These are phyloP conservation scores for Metschnikowia borealis DNA, from an alignment of 805 yeast genomes.

Conservation along the genomic window DNA sequence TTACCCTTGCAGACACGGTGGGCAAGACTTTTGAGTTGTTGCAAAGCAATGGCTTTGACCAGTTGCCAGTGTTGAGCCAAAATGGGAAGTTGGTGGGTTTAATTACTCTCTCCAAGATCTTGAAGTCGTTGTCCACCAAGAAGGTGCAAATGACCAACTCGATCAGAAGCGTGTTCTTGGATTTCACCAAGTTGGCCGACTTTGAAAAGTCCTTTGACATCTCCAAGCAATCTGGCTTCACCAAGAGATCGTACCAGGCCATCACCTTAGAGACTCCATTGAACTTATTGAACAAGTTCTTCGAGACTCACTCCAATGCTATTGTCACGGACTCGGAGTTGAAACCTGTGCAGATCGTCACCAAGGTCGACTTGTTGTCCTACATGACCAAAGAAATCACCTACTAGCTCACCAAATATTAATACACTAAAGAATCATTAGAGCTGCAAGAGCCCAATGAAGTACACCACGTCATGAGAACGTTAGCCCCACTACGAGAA, in stretches of 20 bases:
- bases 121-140: constrained; percentile 63
- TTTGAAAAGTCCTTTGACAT: constrained; percentile 62
- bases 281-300: constrained; percentile 67
- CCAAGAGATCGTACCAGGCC: constrained; percentile 62
- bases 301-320: constrained; percentile 82
- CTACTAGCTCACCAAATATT: constrained; percentile 6
- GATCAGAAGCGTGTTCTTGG: constrained; percentile 59
- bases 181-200: constrained; percentile 69
- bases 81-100: constrained; percentile 67
- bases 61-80: constrained; percentile 67
- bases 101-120: constrained; percentile 68
- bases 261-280: constrained; percentile 65
- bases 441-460: not conserved
- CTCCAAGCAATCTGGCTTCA: constrained; percentile 49
- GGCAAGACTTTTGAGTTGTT: constrained; percentile 64
- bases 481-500: constrained; percentile 51
- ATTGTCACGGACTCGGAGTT: constrained; percentile 68
- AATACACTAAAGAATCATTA: constrained; percentile 1
- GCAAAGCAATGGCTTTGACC: constrained; percentile 78
- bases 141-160: constrained; percentile 52
- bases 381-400: constrained; percentile 37
- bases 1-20: constrained; percentile 54
- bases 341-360: constrained; percentile 78
- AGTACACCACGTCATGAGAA: too few relatives aligned
- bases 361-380: constrained; percentile 78